A percentile compares a stretch with the other conserved stretches of the same genome.
phyloP scores from a whole-genome alignment of 108 stramenopile species.

The Phaeodactylum tricornutum region DNA sequence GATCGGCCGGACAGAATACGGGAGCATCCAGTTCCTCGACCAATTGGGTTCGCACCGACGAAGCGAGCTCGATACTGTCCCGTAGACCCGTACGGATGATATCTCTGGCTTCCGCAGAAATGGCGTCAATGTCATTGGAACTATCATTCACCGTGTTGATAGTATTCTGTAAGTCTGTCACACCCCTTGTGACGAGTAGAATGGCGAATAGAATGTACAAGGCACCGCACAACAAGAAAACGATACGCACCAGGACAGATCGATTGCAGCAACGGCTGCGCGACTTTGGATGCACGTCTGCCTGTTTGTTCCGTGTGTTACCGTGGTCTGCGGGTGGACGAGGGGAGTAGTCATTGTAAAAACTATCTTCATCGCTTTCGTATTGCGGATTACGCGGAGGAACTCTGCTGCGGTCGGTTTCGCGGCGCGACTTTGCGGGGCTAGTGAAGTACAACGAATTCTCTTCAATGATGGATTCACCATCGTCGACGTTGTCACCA shows the following conservation, averaged over 20 bases:
- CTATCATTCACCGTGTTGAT: constrained; percentile 7
- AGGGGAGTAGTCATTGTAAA: not conserved
- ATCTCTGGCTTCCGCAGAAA: not conserved
- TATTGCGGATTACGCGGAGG: no score
- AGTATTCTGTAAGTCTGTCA: constrained; percentile 10
- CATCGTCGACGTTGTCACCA: not conserved
- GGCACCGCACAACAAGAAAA: constrained; percentile 4
- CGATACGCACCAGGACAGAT: not conserved
- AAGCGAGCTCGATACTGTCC: not conserved
- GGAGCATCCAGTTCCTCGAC: not conserved
- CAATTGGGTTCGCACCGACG: not conserved
- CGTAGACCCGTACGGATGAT: not conserved
- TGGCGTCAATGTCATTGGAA: constrained; percentile 3
- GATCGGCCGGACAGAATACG: constrained; percentile 7
- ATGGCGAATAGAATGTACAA: constrained; percentile 12
- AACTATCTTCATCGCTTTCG: not conserved
- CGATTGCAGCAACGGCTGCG: not conserved
- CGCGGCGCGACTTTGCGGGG: no score
- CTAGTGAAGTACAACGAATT: not conserved
- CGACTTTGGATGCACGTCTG: not conserved
- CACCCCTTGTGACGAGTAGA: constrained; percentile 15
- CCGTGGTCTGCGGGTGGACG: not conserved
- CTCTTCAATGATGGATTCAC: not conserved
- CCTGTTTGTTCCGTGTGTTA: not conserved
- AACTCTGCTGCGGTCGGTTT: no score